Evolutionary conservation across 441 rosid genomes (phyloP).

Genomic region (Sinapis alba): DNA sequence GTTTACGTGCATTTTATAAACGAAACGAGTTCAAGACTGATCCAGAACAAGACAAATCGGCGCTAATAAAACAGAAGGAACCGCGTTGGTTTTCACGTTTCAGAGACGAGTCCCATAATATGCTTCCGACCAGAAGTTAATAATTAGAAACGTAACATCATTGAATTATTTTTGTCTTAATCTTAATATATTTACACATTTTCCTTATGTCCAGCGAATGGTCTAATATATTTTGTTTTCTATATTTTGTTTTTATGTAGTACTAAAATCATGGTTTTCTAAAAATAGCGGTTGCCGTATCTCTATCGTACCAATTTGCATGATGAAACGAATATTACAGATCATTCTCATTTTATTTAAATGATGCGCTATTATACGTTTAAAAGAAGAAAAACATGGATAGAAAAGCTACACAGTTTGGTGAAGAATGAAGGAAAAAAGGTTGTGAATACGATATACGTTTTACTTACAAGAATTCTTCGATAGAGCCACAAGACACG

Average conservation of each 20-base stretch:
- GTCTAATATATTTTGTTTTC: neutral
- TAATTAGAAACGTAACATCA: neutral
- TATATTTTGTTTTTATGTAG: neutral
- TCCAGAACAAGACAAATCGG: neutral
- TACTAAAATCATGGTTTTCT: neutral
- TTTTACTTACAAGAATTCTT: no score
- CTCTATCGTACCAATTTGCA: neutral
- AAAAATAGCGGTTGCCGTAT: neutral
- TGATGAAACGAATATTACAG: neutral
- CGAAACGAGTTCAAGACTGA: conserved; percentile 33
- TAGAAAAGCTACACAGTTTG: neutral
- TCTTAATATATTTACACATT: neutral
- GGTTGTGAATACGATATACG: neutral
- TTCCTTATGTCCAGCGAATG: neutral
- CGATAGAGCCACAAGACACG: no score
- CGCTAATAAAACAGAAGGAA: neutral
- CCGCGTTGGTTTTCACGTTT: conserved; percentile 16
- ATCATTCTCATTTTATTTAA: neutral
- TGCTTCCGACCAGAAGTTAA: neutral
- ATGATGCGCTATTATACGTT: neutral
- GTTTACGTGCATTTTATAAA: conserved; percentile 23
- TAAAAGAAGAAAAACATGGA: neutral
- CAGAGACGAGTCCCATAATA: conserved; percentile 6
- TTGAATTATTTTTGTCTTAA: neutral
- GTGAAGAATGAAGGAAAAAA: neutral